phyloP scores from a whole-genome alignment of 495 filamentous ascomycete genomes.

The Penicillium dipodomyicola region DNA sequence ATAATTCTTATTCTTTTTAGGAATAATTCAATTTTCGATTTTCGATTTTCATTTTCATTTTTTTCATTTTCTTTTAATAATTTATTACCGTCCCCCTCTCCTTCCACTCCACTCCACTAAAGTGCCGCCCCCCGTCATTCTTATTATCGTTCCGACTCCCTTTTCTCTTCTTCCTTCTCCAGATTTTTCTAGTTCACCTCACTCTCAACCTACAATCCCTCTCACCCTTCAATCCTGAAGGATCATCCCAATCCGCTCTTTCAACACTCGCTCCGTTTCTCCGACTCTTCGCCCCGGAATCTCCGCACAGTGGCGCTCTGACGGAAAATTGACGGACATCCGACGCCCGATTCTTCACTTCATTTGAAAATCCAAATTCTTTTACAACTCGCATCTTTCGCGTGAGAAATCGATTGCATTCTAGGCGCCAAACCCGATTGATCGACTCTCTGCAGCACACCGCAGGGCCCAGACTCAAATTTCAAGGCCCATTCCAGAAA shows the following conservation, averaged over 20 bases:
- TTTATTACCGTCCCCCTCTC: constrained; percentile 24
- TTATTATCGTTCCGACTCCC: constrained; percentile 33
- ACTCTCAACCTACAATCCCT: constrained; percentile 9
- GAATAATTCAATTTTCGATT: constrained; percentile 1
- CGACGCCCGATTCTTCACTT: constrained; percentile 12
- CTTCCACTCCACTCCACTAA: constrained; percentile 28
- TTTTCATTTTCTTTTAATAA: constrained; percentile 12
- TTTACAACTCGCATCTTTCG: constrained; percentile 6
- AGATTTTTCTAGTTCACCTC: constrained; percentile 2
- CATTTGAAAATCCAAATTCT: neutral
- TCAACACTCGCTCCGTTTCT: constrained; percentile 12
- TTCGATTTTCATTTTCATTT: constrained; percentile 6
- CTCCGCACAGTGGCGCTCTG: constrained; percentile 28
- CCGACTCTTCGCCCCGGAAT: constrained; percentile 6
- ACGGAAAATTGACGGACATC: constrained; percentile 21
- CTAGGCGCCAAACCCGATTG: constrained; percentile 12
- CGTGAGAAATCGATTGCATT: constrained; percentile 18
- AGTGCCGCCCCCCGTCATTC: constrained; percentile 33
- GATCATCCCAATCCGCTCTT: constrained; percentile 26
- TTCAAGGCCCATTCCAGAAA: constrained; percentile 12
- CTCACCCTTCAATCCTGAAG: neutral
- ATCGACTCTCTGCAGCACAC: constrained; percentile 23
- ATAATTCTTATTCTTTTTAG: constrained; percentile 5
- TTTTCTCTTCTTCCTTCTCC: constrained; percentile 16
- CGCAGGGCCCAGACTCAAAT: constrained; percentile 20